A percentile compares a stretch with the other conserved stretches of the same genome.
Evolutionary conservation across 1,284 basidiomycete genomes (phyloP).

Genomic region (Marasmius sp.): DNA sequence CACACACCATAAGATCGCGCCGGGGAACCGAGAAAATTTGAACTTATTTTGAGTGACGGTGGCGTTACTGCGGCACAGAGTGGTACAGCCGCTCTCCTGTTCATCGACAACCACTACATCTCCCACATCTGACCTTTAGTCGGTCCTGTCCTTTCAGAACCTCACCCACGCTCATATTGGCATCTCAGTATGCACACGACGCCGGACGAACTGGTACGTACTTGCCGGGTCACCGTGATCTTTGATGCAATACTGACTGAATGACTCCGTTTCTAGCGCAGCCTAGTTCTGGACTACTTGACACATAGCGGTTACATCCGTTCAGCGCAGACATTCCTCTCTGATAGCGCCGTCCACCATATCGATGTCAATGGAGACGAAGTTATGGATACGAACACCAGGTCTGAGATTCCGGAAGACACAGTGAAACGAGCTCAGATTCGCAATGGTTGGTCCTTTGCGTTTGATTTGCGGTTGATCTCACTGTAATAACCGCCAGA

Average conservation of each 20-base stretch:
- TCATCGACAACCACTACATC: background rate
- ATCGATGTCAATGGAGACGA: conserved; percentile 73
- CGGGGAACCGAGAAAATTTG: too few relatives aligned
- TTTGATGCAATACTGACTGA: background rate
- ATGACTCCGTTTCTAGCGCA: conserved; percentile 45
- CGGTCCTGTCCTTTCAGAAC: too few relatives aligned
- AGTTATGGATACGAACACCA: conserved; percentile 33
- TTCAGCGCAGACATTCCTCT: conserved; percentile 70
- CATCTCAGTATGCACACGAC: background rate
- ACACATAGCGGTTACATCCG: conserved; percentile 70
- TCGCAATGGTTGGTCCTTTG: conserved; percentile 53
- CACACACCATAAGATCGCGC: too few relatives aligned
- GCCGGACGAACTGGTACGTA: conserved; percentile 1
- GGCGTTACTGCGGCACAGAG: too few relatives aligned
- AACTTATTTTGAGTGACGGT: too few relatives aligned
- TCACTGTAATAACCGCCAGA: conserved; percentile 38
- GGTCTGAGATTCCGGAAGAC: conserved; percentile 38
- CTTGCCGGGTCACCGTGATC: background rate
- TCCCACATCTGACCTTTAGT: too few relatives aligned
- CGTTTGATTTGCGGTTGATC: background rate
- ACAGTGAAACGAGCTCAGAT: conserved; percentile 48
- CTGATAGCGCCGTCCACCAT: conserved; percentile 60
- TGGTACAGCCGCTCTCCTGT: background rate
- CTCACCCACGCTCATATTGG: too few relatives aligned
- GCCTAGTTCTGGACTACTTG: conserved; percentile 82